These are phyloP conservation scores for Diplosphaera chodatii DNA, from an alignment of 139 green algal species.

Conservation along the genomic window DNA sequence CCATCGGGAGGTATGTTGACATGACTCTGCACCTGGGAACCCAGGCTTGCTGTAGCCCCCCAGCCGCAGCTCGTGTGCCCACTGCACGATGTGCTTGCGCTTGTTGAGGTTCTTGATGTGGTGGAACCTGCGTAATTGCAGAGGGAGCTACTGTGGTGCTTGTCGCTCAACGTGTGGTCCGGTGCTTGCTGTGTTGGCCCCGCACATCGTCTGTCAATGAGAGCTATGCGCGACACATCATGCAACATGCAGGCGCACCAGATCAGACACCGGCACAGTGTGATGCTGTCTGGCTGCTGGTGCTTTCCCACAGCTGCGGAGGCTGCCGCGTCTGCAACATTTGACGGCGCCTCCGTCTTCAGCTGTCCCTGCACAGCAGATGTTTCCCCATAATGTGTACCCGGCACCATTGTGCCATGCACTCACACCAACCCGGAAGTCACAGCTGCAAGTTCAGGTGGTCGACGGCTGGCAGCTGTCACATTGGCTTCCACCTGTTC, in stretches of 20 bases:
- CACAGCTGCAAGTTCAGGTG: no score
- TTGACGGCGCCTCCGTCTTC: neutral
- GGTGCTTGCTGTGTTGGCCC: neutral
- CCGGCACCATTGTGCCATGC: no score
- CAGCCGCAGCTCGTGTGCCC: conserved; percentile 32
- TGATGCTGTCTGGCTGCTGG: neutral
- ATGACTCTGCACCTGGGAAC: conserved; percentile 52
- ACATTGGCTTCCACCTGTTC: conserved; percentile 3
- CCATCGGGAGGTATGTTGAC: no score
- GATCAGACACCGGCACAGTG: neutral
- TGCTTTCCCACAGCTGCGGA: no score
- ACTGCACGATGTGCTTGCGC: conserved; percentile 54
- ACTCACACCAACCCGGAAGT: no score
- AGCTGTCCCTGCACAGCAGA: no score
- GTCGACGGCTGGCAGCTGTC: no score
- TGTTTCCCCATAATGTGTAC: no score
- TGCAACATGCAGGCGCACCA: neutral
- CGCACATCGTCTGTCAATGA: neutral
- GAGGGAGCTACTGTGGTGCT: neutral
- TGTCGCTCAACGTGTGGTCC: neutral
- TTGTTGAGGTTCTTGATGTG: conserved; percentile 67
- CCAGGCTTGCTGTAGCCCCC: conserved; percentile 51
- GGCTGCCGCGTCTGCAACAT: neutral
- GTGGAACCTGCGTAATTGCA: conserved; percentile 55
- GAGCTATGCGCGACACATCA: neutral